These are phyloP conservation scores for Gamsiella multidivaricata DNA, from an alignment of 192 early-diverging fungal genomes.

Conservation along the genomic window DNA sequence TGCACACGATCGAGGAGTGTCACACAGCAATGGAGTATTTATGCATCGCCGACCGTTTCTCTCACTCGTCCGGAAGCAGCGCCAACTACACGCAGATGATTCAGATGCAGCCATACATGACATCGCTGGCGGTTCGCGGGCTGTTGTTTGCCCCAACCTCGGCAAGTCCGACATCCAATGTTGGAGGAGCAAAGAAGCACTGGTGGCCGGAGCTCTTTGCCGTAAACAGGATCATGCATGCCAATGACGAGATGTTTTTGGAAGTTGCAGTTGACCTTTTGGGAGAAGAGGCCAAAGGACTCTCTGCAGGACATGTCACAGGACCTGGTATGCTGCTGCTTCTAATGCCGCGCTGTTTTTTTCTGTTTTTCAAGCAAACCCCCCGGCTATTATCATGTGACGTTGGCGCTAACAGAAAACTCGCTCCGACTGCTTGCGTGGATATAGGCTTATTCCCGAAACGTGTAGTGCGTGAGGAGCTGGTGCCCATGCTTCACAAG, in stretches of 20 bases:
- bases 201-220: slow-evolving; percentile 47
- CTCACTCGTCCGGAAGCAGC: not conserved
- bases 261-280: slow-evolving; percentile 24
- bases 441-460: slow-evolving; percentile 31
- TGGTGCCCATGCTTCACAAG: slow-evolving; percentile 41
- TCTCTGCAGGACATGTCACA: slow-evolving; percentile 27
- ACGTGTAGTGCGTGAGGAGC: slow-evolving; percentile 36
- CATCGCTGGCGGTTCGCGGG: slow-evolving; percentile 26
- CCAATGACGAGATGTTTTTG: slow-evolving; percentile 30
- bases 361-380: not conserved
- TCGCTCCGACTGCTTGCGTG: not conserved
- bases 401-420: not conserved
- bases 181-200: slow-evolving; percentile 21
- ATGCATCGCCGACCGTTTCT: slow-evolving; percentile 60
- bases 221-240: slow-evolving; percentile 20
- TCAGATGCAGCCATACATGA: slow-evolving; percentile 52
- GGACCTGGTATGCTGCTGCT: slow-evolving; percentile 36
- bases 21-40: slow-evolving; percentile 59
- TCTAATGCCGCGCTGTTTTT: no score
- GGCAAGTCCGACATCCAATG: slow-evolving; percentile 6
- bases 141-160: slow-evolving; percentile 34
- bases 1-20: slow-evolving; percentile 59
- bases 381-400: no score
- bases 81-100: slow-evolving; percentile 26
- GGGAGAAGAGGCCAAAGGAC: slow-evolving; percentile 26